phyloP scores from a whole-genome alignment of 495 filamentous ascomycete genomes.

The Lasiosphaeriaceae sp. region DNA sequence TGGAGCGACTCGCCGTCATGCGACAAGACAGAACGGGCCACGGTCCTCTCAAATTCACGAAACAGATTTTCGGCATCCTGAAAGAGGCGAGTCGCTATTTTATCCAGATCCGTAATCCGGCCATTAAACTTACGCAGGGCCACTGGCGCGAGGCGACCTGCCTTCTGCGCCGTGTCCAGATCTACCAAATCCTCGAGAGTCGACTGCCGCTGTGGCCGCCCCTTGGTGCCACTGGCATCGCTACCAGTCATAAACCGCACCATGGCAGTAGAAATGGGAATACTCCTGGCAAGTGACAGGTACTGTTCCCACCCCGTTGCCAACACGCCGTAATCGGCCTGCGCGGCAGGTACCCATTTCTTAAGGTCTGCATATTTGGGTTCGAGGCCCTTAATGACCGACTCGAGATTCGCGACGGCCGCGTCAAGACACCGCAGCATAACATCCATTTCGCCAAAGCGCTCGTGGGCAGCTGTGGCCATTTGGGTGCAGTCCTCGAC shows the following conservation, averaged over 20 bases:
- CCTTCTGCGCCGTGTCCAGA: conserved; percentile 58
- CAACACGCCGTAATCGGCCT: conserved; percentile 65
- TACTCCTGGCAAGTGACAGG: conserved; percentile 55
- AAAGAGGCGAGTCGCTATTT: conserved; percentile 41
- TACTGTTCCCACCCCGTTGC: conserved; percentile 66
- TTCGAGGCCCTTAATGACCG: conserved; percentile 69
- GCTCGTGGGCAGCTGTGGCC: conserved; percentile 43
- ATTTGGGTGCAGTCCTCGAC: conserved; percentile 59
- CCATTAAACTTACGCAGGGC: conserved; percentile 42
- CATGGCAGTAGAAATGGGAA: conserved; percentile 53
- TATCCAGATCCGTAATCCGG: conserved; percentile 46
- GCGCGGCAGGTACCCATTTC: conserved; percentile 64
- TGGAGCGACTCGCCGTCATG: conserved; percentile 41
- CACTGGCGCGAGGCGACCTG: conserved; percentile 49
- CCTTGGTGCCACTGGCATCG: conserved; percentile 38
- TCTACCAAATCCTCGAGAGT: conserved; percentile 74
- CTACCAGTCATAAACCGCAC: conserved; percentile 51
- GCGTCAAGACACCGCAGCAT: conserved; percentile 71
- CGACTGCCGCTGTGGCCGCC: conserved; percentile 31
- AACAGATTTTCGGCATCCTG: conserved; percentile 43
- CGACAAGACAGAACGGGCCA: conserved; percentile 39
- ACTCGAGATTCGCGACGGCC: conserved; percentile 74
- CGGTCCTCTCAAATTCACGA: conserved; percentile 44
- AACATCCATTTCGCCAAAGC: conserved; percentile 62
- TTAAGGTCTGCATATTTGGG: conserved; percentile 69